Base-by-base conservation (phyloP, 2,329 filamentous ascomycete genomes). In the Calonectria fujianensis region DNA sequence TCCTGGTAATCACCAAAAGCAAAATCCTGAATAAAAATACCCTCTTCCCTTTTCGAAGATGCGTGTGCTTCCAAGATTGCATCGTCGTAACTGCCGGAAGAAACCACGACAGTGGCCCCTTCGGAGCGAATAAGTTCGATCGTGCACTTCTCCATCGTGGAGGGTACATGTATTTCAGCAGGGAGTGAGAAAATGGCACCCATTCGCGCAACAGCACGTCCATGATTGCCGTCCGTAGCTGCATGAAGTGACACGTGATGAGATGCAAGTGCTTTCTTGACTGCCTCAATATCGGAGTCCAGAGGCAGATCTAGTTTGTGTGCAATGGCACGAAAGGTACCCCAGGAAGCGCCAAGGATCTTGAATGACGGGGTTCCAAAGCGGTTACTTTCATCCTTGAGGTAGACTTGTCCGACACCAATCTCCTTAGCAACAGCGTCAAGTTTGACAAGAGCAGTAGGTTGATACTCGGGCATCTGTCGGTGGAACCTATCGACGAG, bases 301-400 rank as follows among this genome's bases (percentile, higher is more conserved):
- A 86, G 76, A 0, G 87, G 82, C 0, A 92, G 83, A 2, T 81
- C 82, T 0, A 92, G 83, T 10, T 85, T 82, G 1, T 84, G 80
- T 0, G 85, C 81, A 9, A 95, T 80, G 18, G 92, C 90, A 9
- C 90, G 89, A 78, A 91, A 93, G 4, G 90, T 88, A 0, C 91
- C 94, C 94, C 94, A 96, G 0, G 93, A 94, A 1, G 94, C 94
- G 27, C 94, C 95, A 0, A 96, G 89, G 57, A 96, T 94, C 83
- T 97, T 97, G 3, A 96, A 96, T 0, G 94, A 90, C 0, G 93
- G 93, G 2, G 96, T 87, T 0, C 92, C 92, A 48, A 95, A 91
- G 7, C 94, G 90, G 69, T 85, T 87, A 35, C 90, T 92, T 82
- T 96, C 94, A 79, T 96, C 91, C 81, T 96, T 96, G 76, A 96